Base-by-base conservation (phyloP, 495 filamentous ascomycete species). In the Aspergillus indologenus region DNA sequence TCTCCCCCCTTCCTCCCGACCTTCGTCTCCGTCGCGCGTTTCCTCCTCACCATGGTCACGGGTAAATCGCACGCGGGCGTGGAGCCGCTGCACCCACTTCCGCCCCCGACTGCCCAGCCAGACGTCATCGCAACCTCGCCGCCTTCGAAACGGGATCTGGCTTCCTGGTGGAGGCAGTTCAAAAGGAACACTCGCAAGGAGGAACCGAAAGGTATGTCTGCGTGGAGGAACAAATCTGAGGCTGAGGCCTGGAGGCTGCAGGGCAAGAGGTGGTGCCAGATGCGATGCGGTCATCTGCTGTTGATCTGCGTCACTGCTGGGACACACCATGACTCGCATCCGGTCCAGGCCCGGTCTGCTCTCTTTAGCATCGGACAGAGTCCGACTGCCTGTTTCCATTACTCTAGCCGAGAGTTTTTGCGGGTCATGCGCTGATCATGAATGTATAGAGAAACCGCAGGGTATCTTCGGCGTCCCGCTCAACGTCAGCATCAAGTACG, bases 401-500 rank as follows among this genome's bases (percentile, higher is more conserved):
- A 29, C 9, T 29, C 26, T 29, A 29, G 26, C 26, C 26, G 26
- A 29, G 4, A n/a, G 34, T 14, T 40, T 15, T 40, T 40, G 34
- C 34, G 34, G 34, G 34, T 40, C 34, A 40, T 40, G 34, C 34
- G 34, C 34, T 40, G 34, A 40, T 40, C 34, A 40, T 40, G 34
- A 6, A 18, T 21, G 22, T 51, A 23, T 43, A 73, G 71, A 73
- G 53, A 65, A 69, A 65, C 68, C 77, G 0, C 75, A 78, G 57
- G 84, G 84, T 29, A 98, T 98, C 54, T 98, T 98, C 72, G 93
- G 93, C 47, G 85, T 98, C n/a, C 91, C 94, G 0, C 84, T 99
- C 48, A 89, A 90, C 59, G 85, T 89, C 62, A 97, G 93, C 77
- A 99, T 99, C 71, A 88, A 90, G 29, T 99, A 99, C 68, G 94